Evolutionary conservation across 257 asterid species (phyloP).

Genomic region (Coffea eugenioides): DNA sequence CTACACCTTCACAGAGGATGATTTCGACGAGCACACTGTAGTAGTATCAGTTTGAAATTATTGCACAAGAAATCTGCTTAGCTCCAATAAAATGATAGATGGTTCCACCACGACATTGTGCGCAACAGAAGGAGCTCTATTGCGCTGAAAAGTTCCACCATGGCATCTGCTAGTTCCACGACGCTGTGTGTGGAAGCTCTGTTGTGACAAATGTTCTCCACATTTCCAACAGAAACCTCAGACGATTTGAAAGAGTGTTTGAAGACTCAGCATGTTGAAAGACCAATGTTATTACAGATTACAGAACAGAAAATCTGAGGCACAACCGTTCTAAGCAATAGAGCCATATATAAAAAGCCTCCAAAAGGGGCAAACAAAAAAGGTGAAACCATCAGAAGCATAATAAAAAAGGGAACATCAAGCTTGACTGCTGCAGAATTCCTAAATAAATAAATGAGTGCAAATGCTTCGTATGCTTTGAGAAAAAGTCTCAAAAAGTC

Average conservation of each 20-base stretch:
- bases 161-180: neutral
- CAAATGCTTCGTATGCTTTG: neutral
- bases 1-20: neutral
- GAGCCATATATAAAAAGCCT: neutral
- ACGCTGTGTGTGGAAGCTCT: neutral
- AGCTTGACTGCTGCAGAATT: neutral
- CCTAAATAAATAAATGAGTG: neutral
- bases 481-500: neutral
- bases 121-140: neutral
- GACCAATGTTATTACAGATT: neutral
- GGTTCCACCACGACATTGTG: neutral
- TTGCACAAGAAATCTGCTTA: neutral
- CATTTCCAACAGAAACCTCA: neutral
- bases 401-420: neutral
- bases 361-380: too few species aligned
- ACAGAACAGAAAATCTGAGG: too few species aligned
- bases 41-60: neutral
- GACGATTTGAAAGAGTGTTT: too few species aligned
- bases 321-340: neutral
- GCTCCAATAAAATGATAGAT: neutral
- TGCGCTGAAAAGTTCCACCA: neutral
- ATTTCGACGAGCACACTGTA: neutral
- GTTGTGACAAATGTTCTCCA: neutral
- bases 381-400: neutral
- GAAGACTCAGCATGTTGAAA: neutral